Evolutionary conservation across 2,329 filamentous ascomycete species (phyloP).

Genomic region (Lachnellula subtilissima): DNA sequence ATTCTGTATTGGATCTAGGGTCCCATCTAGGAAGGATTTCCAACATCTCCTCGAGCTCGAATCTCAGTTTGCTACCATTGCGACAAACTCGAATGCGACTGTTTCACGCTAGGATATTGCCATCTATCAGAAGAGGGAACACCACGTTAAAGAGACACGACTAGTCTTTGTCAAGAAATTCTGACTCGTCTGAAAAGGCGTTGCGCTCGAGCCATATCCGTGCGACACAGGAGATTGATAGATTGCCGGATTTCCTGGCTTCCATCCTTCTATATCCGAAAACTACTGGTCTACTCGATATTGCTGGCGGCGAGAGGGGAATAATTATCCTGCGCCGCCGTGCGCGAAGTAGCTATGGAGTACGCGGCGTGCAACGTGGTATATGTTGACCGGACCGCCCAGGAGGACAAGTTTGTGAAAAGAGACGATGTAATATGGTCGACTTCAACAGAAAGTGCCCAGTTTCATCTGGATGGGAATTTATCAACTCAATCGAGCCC

Average conservation of each 20-base stretch:
- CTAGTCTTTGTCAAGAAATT: conserved; percentile 11
- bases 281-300: conserved; percentile 4
- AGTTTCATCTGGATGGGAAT: conserved; percentile 12
- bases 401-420: conserved; percentile 33
- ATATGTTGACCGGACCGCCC: conserved; percentile 39
- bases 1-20: background rate
- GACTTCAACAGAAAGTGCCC: conserved; percentile 23
- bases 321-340: conserved; percentile 21
- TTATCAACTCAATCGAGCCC: conserved; percentile 8
- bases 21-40: background rate
- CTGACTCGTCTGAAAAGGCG: conserved; percentile 22
- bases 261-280: background rate
- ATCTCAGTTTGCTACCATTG: background rate
- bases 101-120: background rate
- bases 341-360: conserved; percentile 35
- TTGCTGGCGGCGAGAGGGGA: conserved; percentile 21
- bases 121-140: background rate
- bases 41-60: background rate
- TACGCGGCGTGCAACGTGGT: conserved; percentile 40
- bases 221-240: conserved; percentile 18
- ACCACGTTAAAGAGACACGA: background rate
- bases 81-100: background rate
- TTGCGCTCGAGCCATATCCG: conserved; percentile 22
- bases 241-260: conserved; percentile 3
- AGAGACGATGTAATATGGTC: conserved; percentile 29